Percentiles rank a stretch among this genome's conserved stretches.
Conservation (phyloP, 2,329 filamentous ascomycete genomes). For the Corynespora cassiicola region DNA sequence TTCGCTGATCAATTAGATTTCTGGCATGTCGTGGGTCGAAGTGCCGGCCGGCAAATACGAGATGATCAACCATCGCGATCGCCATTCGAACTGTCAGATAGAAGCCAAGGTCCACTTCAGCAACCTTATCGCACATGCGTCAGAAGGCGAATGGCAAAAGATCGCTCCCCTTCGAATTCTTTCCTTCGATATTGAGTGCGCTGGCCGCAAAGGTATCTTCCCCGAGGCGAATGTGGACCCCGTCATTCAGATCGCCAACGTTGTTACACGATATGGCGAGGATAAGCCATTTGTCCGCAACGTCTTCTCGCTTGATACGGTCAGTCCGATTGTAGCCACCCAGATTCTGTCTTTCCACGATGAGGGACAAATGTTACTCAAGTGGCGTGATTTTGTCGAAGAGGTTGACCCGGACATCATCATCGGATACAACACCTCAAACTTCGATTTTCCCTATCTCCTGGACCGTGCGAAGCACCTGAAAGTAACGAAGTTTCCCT, state of each 20-base stretch:
- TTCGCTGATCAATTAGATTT: conserved; percentile 61
- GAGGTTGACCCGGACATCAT: conserved; percentile 96
- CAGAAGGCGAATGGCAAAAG: conserved; percentile 95
- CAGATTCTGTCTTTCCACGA: conserved; percentile 83
- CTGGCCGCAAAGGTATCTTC: conserved; percentile 95
- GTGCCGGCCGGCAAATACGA: conserved; percentile 76
- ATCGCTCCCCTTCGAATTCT: conserved; percentile 93
- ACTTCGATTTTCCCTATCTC: conserved; percentile 98
- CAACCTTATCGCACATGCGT: conserved; percentile 84
- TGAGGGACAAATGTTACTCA: conserved; percentile 89
- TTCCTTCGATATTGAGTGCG: conserved; percentile 99
- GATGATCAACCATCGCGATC: conserved; percentile 68
- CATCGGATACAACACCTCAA: conserved; percentile 97
- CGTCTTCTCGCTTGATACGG: conserved; percentile 92
- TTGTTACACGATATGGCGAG: conserved; percentile 94
- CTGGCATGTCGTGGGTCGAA: conserved; percentile 98
- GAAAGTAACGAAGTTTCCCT: conserved; percentile 80
- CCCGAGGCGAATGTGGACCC: conserved; percentile 91
- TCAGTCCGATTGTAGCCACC: conserved; percentile 92
- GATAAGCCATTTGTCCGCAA: conserved; percentile 95
- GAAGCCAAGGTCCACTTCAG: conserved; percentile 85
- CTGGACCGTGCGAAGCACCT: conserved; percentile 86
- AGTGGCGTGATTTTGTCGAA: conserved; percentile 89
- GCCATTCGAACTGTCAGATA: conserved; percentile 94
- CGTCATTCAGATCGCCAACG: conserved; percentile 97